phyloP scores from a whole-genome alignment of 306 rosid genomes.

The Cicer cuneatum region DNA sequence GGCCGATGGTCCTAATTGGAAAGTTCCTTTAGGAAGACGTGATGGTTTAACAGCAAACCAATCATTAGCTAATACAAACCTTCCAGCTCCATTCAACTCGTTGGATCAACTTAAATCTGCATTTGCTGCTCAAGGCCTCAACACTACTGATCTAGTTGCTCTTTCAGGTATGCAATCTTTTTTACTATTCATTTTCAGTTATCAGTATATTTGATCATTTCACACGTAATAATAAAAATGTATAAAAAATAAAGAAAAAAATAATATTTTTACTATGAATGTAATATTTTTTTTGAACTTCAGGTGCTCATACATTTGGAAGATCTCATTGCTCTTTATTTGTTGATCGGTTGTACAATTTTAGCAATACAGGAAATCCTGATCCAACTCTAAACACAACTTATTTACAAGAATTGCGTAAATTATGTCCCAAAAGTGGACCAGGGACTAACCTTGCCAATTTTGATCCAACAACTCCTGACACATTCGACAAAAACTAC shows the following conservation, averaged over 20 bases:
- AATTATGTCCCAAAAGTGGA: slow-evolving; percentile 41
- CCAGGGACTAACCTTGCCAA: background rate
- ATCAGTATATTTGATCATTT: too few species aligned
- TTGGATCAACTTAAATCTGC: slow-evolving; percentile 26
- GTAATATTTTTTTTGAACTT: too few species aligned
- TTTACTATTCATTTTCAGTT: background rate
- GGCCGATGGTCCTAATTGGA: slow-evolving; percentile 56
- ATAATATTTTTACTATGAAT: too few species aligned
- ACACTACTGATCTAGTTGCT: slow-evolving; percentile 60
- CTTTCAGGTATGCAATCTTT: slow-evolving; percentile 50
- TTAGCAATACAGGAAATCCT: slow-evolving; percentile 32
- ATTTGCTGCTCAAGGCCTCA: slow-evolving; percentile 51
- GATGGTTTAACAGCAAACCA: slow-evolving; percentile 54
- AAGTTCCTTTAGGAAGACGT: slow-evolving; percentile 58
- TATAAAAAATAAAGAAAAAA: too few species aligned
- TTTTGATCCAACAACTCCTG: slow-evolving; percentile 45
- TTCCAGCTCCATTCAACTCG: slow-evolving; percentile 50
- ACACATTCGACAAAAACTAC: slow-evolving; percentile 43
- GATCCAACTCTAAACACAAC: slow-evolving; percentile 46
- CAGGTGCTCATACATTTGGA: slow-evolving; percentile 60
- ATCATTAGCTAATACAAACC: slow-evolving; percentile 35
- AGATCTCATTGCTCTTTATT: slow-evolving; percentile 40
- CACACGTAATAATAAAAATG: too few species aligned
- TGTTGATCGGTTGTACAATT: slow-evolving; percentile 40
- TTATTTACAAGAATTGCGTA: slow-evolving; percentile 28